Conservation (phyloP, 2,329 filamentous ascomycete species). For the Orbilia javanica region DNA sequence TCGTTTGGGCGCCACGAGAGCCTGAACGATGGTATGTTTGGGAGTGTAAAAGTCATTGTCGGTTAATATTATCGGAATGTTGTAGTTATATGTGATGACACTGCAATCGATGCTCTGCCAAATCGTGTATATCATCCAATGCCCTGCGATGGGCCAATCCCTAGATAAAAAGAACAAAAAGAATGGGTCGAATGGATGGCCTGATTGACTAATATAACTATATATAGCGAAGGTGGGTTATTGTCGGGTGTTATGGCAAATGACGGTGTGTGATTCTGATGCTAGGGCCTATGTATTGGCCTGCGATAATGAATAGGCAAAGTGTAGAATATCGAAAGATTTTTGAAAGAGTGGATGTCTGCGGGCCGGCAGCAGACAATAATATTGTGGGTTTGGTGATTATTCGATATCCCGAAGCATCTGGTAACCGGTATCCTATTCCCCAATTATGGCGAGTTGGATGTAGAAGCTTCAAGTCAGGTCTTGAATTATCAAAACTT, state of each 20-base stretch:
- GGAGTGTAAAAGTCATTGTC: slow-evolving; percentile 45
- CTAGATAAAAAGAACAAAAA: neutral
- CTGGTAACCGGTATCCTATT: neutral
- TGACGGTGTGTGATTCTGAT: slow-evolving; percentile 12
- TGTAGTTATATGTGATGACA: neutral
- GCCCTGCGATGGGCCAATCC: neutral
- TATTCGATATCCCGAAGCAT: slow-evolving; percentile 22
- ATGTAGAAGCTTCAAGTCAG: neutral
- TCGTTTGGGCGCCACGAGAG: slow-evolving; percentile 47
- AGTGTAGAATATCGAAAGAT: neutral
- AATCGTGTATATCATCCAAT: neutral
- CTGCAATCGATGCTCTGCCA: neutral
- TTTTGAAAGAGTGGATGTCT: slow-evolving; percentile 52
- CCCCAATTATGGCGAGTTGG: neutral
- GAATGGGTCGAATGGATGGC: neutral
- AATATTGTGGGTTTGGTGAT: neutral
- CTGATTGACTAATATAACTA: neutral
- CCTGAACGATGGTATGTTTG: slow-evolving; percentile 43
- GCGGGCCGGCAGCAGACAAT: slow-evolving; percentile 51
- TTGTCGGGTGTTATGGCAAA: neutral
- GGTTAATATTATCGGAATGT: neutral
- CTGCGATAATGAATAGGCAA: neutral
- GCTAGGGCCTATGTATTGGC: slow-evolving; percentile 1
- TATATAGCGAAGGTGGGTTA: neutral
- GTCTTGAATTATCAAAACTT: slow-evolving; percentile 2